Conservation (phyloP, 2,329 filamentous ascomycete species). For the Talaromyces islandicus region DNA sequence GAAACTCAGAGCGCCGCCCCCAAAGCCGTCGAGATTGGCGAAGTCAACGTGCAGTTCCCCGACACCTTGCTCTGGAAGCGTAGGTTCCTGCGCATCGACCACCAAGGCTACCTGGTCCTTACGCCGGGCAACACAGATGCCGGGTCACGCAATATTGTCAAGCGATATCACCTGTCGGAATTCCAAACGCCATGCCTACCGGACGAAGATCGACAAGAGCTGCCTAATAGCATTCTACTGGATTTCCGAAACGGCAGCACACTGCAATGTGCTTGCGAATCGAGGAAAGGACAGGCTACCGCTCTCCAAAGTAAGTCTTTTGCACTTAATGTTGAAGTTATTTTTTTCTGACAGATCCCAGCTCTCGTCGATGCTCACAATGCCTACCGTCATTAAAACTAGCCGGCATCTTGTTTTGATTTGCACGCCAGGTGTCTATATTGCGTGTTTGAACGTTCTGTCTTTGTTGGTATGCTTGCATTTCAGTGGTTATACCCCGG, state of each 20-base stretch:
- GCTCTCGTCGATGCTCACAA: constrained; percentile 38
- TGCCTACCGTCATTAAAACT: constrained; percentile 5
- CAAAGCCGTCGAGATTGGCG: constrained; percentile 66
- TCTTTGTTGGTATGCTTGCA: constrained; percentile 13
- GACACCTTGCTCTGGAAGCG: constrained; percentile 96
- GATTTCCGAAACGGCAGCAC: constrained; percentile 58
- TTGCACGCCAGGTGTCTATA: background rate
- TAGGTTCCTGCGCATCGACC: constrained; percentile 78
- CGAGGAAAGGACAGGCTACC: constrained; percentile 47
- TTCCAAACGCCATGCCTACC: constrained; percentile 75
- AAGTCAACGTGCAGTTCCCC: constrained; percentile 95
- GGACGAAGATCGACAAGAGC: constrained; percentile 85
- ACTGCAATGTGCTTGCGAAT: constrained; percentile 59
- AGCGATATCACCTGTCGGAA: constrained; percentile 79
- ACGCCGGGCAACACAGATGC: constrained; percentile 61
- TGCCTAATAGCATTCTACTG: constrained; percentile 74
- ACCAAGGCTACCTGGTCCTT: constrained; percentile 75
- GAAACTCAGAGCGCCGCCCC: constrained; percentile 21
- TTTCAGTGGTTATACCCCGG: constrained; percentile 27
- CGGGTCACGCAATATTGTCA: constrained; percentile 56
- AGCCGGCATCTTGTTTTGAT: background rate
- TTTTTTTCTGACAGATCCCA: constrained; percentile 15
- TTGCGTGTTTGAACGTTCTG: background rate
- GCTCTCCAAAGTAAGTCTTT: constrained; percentile 44
- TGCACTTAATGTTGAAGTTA: background rate